These are phyloP conservation scores for Phytophthora hybrid DNA, from an alignment of 352 stramenopile genomes.

Conservation along the genomic window DNA sequence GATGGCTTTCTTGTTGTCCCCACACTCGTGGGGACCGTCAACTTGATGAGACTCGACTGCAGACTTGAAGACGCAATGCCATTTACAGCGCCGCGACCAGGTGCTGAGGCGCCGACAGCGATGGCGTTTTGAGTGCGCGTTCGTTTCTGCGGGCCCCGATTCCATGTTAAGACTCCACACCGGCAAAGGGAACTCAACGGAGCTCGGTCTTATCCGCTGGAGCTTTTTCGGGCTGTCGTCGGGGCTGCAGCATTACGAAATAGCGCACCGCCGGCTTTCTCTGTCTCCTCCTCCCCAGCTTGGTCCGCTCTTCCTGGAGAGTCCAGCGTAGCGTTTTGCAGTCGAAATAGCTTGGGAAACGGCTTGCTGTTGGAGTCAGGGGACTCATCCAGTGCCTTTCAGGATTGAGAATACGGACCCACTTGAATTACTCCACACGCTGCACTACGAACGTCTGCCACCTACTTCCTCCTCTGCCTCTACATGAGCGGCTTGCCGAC, in stretches of 20 bases:
- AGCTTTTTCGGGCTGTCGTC: slow-evolving; percentile 33
- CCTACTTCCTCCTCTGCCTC: not conserved
- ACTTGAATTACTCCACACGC: slow-evolving; percentile 26
- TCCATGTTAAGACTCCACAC: slow-evolving; percentile 34
- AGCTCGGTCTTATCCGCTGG: slow-evolving; percentile 31
- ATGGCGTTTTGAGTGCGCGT: slow-evolving; percentile 9
- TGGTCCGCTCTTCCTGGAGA: slow-evolving; percentile 13
- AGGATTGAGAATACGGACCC: slow-evolving; percentile 15
- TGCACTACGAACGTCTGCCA: slow-evolving; percentile 18
- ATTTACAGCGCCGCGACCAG: slow-evolving; percentile 31
- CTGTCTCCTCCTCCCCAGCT: slow-evolving; percentile 17
- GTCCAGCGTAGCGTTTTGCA: slow-evolving; percentile 18
- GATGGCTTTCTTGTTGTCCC: slow-evolving; percentile 22
- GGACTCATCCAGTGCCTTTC: too few relatives aligned
- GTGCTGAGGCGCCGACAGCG: slow-evolving; percentile 10
- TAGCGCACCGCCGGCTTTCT: slow-evolving; percentile 31
- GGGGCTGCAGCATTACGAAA: slow-evolving; percentile 20
- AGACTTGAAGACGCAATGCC: slow-evolving; percentile 12
- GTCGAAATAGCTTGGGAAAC: slow-evolving; percentile 29
- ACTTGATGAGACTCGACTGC: slow-evolving; percentile 23
- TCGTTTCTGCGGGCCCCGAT: slow-evolving; percentile 27
- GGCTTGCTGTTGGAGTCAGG: slow-evolving; percentile 1
- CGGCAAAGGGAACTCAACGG: slow-evolving; percentile 13
- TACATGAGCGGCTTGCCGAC: slow-evolving; percentile 52
- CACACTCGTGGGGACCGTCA: slow-evolving; percentile 5